Conservation (phyloP, 345 rosid genomes). For the Lepidium africanum region DNA sequence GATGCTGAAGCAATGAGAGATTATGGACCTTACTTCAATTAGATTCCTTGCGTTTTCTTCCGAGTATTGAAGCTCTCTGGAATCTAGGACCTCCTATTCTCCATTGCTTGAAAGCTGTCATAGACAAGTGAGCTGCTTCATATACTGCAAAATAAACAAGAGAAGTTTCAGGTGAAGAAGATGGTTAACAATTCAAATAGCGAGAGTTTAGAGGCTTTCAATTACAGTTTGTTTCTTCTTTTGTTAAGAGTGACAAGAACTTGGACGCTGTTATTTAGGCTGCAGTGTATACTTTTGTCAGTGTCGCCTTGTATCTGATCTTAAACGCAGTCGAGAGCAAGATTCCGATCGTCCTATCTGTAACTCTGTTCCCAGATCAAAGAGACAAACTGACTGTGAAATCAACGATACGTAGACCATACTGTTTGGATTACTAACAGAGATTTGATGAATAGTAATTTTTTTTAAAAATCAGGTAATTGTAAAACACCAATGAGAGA, state of each 20-base stretch:
- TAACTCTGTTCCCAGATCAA: conserved; percentile 32
- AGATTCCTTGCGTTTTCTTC: conserved; percentile 79
- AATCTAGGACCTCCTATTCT: conserved; percentile 70
- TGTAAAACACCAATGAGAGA: neutral
- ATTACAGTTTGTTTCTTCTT: conserved; percentile 66
- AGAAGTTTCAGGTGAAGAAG: neutral
- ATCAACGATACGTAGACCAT: neutral
- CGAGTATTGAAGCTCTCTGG: conserved; percentile 72
- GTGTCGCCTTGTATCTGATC: conserved; percentile 64
- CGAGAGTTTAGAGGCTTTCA: neutral
- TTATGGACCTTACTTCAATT: conserved; percentile 17
- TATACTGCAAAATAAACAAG: conserved; percentile 38
- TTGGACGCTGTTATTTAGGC: conserved; percentile 55
- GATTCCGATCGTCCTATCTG: conserved; percentile 61
- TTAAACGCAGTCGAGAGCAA: conserved; percentile 66
- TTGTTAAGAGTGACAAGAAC: conserved; percentile 44
- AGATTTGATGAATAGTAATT: neutral
- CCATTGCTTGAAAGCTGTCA: conserved; percentile 74
- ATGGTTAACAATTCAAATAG: neutral
- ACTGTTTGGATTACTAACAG: neutral
- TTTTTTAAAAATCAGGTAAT: neutral
- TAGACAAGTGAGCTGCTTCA: conserved; percentile 71
- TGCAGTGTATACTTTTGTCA: conserved; percentile 63
- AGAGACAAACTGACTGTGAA: neutral
- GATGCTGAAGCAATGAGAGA: neutral